Percentiles rank a stretch among this genome's conserved stretches.
These are phyloP conservation scores for Pseudozyma thailandica DNA, from an alignment of 1,284 basidiomycete genomes.

Conservation along the genomic window DNA sequence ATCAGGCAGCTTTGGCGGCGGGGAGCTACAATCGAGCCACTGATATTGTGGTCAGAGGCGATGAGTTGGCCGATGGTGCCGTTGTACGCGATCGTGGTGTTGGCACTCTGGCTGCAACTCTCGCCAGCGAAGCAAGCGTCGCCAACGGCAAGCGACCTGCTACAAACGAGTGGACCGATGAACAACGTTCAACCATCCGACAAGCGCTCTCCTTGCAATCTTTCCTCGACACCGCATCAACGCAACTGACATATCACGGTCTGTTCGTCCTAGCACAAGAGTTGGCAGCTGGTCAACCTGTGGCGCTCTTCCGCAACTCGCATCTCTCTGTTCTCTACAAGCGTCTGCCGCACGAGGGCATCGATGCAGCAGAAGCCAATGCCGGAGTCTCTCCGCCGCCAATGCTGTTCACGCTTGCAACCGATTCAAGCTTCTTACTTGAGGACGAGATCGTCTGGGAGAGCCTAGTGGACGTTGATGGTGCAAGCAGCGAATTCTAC, in stretches of 20 bases:
- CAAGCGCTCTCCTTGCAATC: conserved; percentile 41
- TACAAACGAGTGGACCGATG: conserved; percentile 26
- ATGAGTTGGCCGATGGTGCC: conserved; percentile 76
- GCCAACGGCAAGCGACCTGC: conserved; percentile 69
- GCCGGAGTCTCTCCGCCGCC: conserved; percentile 22
- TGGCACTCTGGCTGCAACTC: conserved; percentile 69
- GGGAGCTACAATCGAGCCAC: conserved; percentile 73
- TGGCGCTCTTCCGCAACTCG: conserved; percentile 86
- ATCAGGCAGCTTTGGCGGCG: conserved; percentile 72
- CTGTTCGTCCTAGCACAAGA: conserved; percentile 71
- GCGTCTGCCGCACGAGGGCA: conserved; percentile 41
- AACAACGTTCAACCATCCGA: conserved; percentile 22
- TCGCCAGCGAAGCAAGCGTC: conserved; percentile 74
- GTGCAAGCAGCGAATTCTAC: conserved; percentile 68
- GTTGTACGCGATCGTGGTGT: conserved; percentile 28
- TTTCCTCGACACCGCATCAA: conserved; percentile 77
- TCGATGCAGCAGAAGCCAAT: background rate
- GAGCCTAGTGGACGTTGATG: conserved; percentile 85
- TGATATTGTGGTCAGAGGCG: conserved; percentile 79
- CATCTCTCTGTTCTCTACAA: conserved; percentile 85
- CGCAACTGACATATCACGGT: conserved; percentile 85
- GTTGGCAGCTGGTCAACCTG: conserved; percentile 70
- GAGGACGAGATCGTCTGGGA: conserved; percentile 87
- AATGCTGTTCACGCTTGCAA: conserved; percentile 79
- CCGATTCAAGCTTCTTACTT: conserved; percentile 80